phyloP scores from a whole-genome alignment of 208 protist genomes.

The Naegleria lovaniensis region DNA sequence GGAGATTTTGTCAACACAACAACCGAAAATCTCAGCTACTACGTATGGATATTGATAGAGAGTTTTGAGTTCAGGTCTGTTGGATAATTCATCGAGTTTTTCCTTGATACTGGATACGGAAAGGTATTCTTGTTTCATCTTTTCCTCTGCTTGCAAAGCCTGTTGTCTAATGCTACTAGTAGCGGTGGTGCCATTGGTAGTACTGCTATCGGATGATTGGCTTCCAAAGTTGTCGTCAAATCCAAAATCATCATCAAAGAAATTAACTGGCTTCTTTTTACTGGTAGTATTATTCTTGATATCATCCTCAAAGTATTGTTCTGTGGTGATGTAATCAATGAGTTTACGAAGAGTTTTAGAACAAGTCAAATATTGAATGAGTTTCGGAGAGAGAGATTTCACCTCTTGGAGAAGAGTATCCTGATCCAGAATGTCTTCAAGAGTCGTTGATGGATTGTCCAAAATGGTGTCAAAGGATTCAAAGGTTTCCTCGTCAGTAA shows the following conservation, averaged over 20 bases:
- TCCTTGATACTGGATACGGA: background rate
- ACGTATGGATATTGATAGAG: background rate
- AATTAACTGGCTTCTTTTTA: background rate
- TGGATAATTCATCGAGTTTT: background rate
- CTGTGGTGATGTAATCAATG: background rate
- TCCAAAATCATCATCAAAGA: background rate
- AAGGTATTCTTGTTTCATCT: background rate
- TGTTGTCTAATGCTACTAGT: background rate
- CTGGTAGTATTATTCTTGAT: background rate
- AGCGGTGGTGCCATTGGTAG: background rate
- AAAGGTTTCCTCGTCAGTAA: background rate
- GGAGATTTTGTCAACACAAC: background rate
- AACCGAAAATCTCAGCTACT: background rate
- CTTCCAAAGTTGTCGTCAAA: background rate
- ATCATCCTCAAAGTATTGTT: background rate
- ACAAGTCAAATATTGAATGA: background rate
- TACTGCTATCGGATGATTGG: background rate
- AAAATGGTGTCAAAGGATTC: background rate
- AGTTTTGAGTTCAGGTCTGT: background rate
- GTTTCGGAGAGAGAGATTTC: background rate
- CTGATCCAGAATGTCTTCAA: constrained; percentile 8
- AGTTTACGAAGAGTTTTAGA: background rate
- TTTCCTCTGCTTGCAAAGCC: background rate
- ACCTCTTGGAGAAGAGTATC: constrained; percentile 6
- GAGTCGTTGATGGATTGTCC: background rate